Evolutionary conservation across 192 early-diverging fungal species (phyloP).

Genomic region (Backusella parvicylindrica): DNA sequence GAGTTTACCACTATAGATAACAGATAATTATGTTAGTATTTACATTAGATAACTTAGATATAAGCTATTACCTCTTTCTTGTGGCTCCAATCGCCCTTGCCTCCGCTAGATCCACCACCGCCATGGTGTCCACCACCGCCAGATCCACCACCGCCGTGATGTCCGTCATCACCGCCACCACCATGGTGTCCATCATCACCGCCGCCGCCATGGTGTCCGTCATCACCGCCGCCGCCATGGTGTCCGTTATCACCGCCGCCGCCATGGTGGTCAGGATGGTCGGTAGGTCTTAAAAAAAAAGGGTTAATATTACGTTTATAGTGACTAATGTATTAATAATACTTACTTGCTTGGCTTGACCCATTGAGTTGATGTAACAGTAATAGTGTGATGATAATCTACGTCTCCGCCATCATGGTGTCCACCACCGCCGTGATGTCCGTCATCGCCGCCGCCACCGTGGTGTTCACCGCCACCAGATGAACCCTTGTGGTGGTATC

Average conservation of each 20-base stretch:
- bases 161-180: background rate
- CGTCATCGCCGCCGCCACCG: background rate
- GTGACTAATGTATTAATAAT: background rate
- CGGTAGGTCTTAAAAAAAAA: background rate
- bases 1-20: background rate
- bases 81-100: background rate
- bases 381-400: slow-evolving; percentile 8
- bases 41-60: too few species aligned
- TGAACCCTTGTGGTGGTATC: background rate
- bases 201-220: background rate
- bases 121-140: background rate
- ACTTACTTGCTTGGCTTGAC: background rate
- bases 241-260: background rate
- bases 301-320: background rate
- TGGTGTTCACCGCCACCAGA: background rate
- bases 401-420: background rate
- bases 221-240: background rate
- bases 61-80: background rate
- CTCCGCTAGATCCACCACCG: background rate
- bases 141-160: background rate
- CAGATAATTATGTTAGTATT: too few species aligned
- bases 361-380: slow-evolving; percentile 11
- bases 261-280: background rate
- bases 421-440: background rate
- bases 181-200: background rate